Evolutionary conservation across 805 yeast species (phyloP), one percentile per base, ranked within the genome.

Genomic region (Priceomyces haplophilus): DNA sequence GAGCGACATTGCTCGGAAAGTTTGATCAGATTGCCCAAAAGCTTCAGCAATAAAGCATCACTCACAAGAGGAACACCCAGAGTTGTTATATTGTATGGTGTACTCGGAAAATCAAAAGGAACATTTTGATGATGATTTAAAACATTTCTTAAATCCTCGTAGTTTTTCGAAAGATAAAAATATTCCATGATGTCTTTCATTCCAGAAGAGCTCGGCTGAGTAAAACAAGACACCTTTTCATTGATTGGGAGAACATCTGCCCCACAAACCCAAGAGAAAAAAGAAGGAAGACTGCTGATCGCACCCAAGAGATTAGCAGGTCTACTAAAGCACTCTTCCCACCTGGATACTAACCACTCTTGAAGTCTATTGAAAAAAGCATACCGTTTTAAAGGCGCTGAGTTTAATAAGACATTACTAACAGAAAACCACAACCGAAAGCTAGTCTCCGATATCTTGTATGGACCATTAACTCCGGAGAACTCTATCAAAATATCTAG

Each of bases 391-490:
- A 55, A 55, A 3, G 67, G 54, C 16, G 62, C 63, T 15, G 66
- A 56, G 2, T 54, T 55, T 25, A 59, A 62, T 13, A 75, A 65
- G 7, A 74, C 52, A 3, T 56, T 54, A 12, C 69, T 57, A 3
- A 76, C 48, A 0, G 66, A 49, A 40, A 66, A 59, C 90, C 90
- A 84, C 47, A 83, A 78, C 11, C 55, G 48, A 21, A 79, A 60
- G 3, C 84, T 64, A 37, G 73, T 78, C 34, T 73, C 62, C 37
- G 73, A 66, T 1, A 82, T 40, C 1, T 48, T 18, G 1, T 61
- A 53, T 2, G 93, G 91, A 0, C 91, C 91, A 55, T 75, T 77
- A 0, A 81, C 63, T 35, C 78, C 83, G 0, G 85, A 63, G 4
- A 76, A 54, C 29, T 81, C 84, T 37, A 76, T 61, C 1, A 80